phyloP scores from a whole-genome alignment of 352 stramenopile species.

The Globisporangium carolinianum region DNA sequence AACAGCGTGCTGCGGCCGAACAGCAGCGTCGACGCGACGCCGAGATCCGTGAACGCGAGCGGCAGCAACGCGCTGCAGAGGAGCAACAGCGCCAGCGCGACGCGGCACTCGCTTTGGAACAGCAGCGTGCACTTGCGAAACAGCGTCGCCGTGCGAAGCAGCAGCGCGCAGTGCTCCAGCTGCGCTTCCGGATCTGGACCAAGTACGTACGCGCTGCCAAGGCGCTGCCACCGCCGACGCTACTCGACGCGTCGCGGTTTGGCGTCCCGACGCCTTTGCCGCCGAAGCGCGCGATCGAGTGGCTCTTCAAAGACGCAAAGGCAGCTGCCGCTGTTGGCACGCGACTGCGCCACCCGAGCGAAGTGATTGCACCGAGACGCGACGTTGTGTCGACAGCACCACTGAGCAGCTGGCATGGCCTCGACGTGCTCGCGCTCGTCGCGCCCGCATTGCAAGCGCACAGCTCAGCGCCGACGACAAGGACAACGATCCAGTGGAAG shows the following conservation, averaged over 20 bases:
- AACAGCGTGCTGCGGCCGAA: no score
- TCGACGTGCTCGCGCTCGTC: constrained; percentile 33
- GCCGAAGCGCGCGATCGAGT: constrained; percentile 34
- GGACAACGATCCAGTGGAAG: constrained; percentile 46
- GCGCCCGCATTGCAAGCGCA: constrained; percentile 16
- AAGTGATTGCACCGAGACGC: background rate
- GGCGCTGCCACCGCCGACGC: constrained; percentile 25
- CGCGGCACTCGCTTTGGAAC: background rate
- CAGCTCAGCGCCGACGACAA: constrained; percentile 9
- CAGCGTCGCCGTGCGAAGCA: constrained; percentile 30
- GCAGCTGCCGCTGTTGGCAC: constrained; percentile 11
- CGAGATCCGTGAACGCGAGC: constrained; percentile 7
- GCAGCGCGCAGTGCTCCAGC: constrained; percentile 36
- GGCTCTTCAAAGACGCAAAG: constrained; percentile 24
- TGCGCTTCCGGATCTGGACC: constrained; percentile 57
- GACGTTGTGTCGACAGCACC: background rate
- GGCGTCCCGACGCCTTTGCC: constrained; percentile 5
- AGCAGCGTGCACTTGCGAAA: background rate
- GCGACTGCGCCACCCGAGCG: constrained; percentile 20
- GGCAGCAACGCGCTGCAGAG: constrained; percentile 1
- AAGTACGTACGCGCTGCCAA: constrained; percentile 56
- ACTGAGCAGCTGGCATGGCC: background rate
- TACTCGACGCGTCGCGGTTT: constrained; percentile 25
- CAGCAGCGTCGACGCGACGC: constrained; percentile 10
- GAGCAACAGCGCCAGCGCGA: background rate